Percentiles rank a stretch among this genome's conserved stretches.
phyloP scores from a whole-genome alignment of 768 basidiomycete genomes.

The Termitomyces sp. region DNA sequence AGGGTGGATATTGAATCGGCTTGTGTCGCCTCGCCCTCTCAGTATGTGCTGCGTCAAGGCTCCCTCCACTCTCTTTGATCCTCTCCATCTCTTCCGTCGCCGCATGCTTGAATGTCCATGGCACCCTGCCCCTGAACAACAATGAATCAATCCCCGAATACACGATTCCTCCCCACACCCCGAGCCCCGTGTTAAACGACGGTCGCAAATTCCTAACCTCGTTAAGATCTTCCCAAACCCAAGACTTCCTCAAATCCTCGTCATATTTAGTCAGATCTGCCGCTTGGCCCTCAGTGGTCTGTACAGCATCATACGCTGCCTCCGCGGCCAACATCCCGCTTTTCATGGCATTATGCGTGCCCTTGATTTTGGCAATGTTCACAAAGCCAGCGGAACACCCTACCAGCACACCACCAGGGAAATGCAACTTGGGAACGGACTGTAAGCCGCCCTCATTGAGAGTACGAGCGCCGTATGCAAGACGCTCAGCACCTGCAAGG shows the following conservation, averaged over 20 bases:
- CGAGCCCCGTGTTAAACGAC: slow-evolving; percentile 75
- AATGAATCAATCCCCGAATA: slow-evolving; percentile 90
- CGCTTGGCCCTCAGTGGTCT: slow-evolving; percentile 15
- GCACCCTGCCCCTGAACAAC: slow-evolving; percentile 76
- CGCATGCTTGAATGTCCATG: slow-evolving; percentile 86
- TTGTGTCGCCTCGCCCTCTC: slow-evolving; percentile 55
- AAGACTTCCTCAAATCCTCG: slow-evolving; percentile 60
- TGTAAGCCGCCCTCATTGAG: slow-evolving; percentile 94
- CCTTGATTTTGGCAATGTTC: slow-evolving; percentile 97
- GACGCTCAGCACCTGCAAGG: slow-evolving; percentile 62
- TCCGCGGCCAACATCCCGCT: slow-evolving; percentile 97
- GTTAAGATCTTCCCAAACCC: slow-evolving; percentile 81
- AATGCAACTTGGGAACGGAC: slow-evolving; percentile 76
- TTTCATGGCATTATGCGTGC: slow-evolving; percentile 99
- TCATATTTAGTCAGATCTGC: slow-evolving; percentile 75
- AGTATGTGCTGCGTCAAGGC: slow-evolving; percentile 67
- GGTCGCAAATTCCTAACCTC: slow-evolving; percentile 92
- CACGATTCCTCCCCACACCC: slow-evolving; percentile 79
- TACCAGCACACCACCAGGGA: slow-evolving; percentile 91
- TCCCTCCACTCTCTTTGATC: slow-evolving; percentile 19
- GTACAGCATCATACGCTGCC: slow-evolving; percentile 64
- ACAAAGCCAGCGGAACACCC: slow-evolving; percentile 96
- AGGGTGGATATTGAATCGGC: slow-evolving; percentile 82
- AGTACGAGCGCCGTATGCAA: slow-evolving; percentile 87
- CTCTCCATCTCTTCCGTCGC: slow-evolving; percentile 25